Conservation (phyloP, 2,329 filamentous ascomycete species). For the Colletotrichum zoysiae region DNA sequence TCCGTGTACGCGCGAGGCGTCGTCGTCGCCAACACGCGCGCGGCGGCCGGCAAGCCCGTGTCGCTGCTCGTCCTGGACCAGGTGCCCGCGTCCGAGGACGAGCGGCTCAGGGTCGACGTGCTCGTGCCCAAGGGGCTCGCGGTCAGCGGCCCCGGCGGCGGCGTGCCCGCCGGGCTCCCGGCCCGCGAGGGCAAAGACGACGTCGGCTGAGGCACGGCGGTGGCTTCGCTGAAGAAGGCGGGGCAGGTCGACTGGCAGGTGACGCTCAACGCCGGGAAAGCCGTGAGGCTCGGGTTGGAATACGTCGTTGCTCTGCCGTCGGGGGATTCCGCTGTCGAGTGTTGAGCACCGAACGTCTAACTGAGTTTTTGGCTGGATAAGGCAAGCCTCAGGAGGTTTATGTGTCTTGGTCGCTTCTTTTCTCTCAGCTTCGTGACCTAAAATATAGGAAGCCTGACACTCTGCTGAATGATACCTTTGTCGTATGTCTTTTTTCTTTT, state of each 20-base stretch:
- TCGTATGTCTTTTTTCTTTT: too few relatives aligned
- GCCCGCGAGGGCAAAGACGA: conserved; percentile 49
- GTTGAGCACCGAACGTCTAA: not conserved
- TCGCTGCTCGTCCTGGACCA: conserved; percentile 69
- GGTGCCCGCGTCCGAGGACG: conserved; percentile 72
- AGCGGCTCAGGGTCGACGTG: conserved; percentile 66
- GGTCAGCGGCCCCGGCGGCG: conserved; percentile 52
- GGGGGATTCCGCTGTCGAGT: conserved; percentile 57
- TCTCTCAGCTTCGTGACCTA: too few relatives aligned
- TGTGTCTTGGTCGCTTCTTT: too few relatives aligned
- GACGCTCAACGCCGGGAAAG: conserved; percentile 67
- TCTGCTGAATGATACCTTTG: too few relatives aligned
- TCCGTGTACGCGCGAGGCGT: conserved; percentile 63
- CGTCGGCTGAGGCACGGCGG: conserved; percentile 66
- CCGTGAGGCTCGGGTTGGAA: conserved; percentile 69
- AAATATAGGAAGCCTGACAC: too few relatives aligned
- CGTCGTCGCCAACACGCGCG: conserved; percentile 64
- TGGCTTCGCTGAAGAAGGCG: conserved; percentile 65
- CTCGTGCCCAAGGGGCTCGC: conserved; percentile 61
- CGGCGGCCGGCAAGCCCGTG: conserved; percentile 53
- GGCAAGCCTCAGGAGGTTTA: too few relatives aligned
- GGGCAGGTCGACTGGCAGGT: conserved; percentile 73
- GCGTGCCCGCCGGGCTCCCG: conserved; percentile 52
- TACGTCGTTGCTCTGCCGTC: conserved; percentile 71
- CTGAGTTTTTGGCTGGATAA: not conserved